Percentiles rank a stretch among this genome's conserved stretches.
These are phyloP conservation scores for Gardenia jasminoides DNA, from an alignment of 257 asterid species.

Conservation along the genomic window DNA sequence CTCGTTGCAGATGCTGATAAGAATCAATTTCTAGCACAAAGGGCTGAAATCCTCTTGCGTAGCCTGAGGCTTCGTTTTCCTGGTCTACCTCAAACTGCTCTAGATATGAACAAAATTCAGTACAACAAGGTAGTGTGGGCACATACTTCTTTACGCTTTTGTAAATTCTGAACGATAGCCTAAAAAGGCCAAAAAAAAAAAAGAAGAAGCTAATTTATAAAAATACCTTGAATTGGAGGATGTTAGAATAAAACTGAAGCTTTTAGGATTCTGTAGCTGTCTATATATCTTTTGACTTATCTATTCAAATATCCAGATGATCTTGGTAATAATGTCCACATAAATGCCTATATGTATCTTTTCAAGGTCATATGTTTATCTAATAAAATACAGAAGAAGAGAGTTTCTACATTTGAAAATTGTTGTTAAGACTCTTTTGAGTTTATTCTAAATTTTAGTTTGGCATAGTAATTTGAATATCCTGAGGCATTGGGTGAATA, in stretches of 20 bases:
- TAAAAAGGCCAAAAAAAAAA: too few species aligned
- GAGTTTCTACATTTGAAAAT: background rate
- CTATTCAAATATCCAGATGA: background rate
- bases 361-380: background rate
- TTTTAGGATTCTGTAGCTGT: background rate
- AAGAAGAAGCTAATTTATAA: too few species aligned
- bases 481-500: background rate
- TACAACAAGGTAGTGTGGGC: slow-evolving; percentile 66
- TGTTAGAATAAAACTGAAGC: background rate
- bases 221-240: background rate
- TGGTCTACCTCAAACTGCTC: slow-evolving; percentile 93
- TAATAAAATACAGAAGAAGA: background rate
- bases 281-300: background rate
- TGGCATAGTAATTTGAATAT: background rate
- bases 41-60: slow-evolving; percentile 76
- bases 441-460: background rate
- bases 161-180: background rate
- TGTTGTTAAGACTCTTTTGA: background rate
- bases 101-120: slow-evolving; percentile 95
- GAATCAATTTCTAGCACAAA: slow-evolving; percentile 60
- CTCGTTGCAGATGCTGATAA: slow-evolving; percentile 69
- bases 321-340: background rate
- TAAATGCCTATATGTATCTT: background rate
- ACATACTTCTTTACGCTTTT: background rate
- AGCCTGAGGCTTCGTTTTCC: slow-evolving; percentile 79